These are phyloP conservation scores for Tylopilus subfusipes DNA, from an alignment of 768 basidiomycete species.

Conservation along the genomic window DNA sequence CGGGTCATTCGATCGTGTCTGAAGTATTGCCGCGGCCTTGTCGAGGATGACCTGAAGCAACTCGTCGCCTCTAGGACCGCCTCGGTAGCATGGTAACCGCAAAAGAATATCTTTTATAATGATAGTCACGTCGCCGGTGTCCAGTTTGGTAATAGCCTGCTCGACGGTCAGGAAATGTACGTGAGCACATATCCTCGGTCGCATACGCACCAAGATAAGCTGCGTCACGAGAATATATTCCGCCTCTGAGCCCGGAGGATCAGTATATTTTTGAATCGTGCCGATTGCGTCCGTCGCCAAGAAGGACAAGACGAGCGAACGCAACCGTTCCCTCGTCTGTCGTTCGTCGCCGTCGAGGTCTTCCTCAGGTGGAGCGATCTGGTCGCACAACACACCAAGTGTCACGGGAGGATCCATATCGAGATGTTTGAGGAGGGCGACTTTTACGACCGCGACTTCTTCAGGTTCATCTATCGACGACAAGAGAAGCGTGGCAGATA, in stretches of 20 bases:
- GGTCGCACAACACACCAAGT: conserved; percentile 66
- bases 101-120: conserved; percentile 55
- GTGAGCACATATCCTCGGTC: not conserved
- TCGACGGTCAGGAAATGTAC: conserved; percentile 3
- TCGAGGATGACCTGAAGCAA: conserved; percentile 40
- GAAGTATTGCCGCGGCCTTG: conserved; percentile 34
- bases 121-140: conserved; percentile 38
- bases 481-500: conserved; percentile 9
- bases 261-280: conserved; percentile 43
- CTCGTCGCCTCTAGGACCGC: conserved; percentile 34
- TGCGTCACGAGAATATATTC: conserved; percentile 48
- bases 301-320: conserved; percentile 58
- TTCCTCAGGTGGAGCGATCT: conserved; percentile 51
- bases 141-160: conserved; percentile 51
- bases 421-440: conserved; percentile 58
- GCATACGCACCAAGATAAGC: conserved; percentile 44
- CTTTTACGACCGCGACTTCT: conserved; percentile 60
- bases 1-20: conserved; percentile 28
- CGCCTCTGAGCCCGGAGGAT: conserved; percentile 39
- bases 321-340: conserved; percentile 52
- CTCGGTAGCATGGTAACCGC: conserved; percentile 43
- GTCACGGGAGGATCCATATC: conserved; percentile 60
- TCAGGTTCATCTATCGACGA: conserved; percentile 55
- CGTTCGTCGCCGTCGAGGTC: conserved; percentile 56
- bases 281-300: conserved; percentile 49